These are phyloP conservation scores for Podospora fimiseda DNA, from an alignment of 495 filamentous ascomycete species.

Conservation along the genomic window DNA sequence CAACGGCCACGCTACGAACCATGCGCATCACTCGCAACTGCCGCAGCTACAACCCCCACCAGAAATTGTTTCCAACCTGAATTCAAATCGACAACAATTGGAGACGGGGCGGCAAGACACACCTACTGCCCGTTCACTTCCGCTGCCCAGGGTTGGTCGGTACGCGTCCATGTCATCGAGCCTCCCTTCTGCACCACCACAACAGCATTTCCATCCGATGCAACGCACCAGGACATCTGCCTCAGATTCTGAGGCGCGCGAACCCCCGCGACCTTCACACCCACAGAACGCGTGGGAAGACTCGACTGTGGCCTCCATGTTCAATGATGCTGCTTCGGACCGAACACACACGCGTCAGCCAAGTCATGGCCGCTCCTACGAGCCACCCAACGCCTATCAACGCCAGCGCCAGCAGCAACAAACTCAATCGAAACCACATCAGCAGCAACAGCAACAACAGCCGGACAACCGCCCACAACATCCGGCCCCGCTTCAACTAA, in stretches of 20 bases:
- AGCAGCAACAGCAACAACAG: constrained; percentile 10
- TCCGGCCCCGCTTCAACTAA: not conserved
- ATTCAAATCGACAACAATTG: constrained; percentile 1
- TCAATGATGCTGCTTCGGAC: constrained; percentile 27
- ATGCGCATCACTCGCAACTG: constrained; percentile 3
- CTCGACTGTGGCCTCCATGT: constrained; percentile 32
- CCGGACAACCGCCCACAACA: not conserved
- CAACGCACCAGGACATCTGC: constrained; percentile 24
- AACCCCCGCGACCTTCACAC: constrained; percentile 2
- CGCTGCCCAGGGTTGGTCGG: constrained; percentile 17
- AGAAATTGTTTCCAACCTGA: constrained; percentile 17
- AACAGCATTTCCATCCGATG: constrained; percentile 25
- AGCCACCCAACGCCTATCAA: constrained; percentile 12
- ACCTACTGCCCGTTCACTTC: constrained; percentile 17
- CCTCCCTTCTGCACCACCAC: not conserved
- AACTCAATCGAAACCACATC: not conserved
- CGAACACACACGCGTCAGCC: constrained; percentile 20
- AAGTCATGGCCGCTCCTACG: constrained; percentile 24
- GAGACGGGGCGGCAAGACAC: constrained; percentile 8
- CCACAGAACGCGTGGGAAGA: constrained; percentile 32
- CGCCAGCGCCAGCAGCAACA: constrained; percentile 9
- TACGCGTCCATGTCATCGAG: constrained; percentile 16
- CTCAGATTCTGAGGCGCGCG: constrained; percentile 23
- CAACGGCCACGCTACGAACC: constrained; percentile 4
- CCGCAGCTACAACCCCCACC: constrained; percentile 18